phyloP scores from a whole-genome alignment of 352 stramenopile species.

The Globisporangium iwayamae region DNA sequence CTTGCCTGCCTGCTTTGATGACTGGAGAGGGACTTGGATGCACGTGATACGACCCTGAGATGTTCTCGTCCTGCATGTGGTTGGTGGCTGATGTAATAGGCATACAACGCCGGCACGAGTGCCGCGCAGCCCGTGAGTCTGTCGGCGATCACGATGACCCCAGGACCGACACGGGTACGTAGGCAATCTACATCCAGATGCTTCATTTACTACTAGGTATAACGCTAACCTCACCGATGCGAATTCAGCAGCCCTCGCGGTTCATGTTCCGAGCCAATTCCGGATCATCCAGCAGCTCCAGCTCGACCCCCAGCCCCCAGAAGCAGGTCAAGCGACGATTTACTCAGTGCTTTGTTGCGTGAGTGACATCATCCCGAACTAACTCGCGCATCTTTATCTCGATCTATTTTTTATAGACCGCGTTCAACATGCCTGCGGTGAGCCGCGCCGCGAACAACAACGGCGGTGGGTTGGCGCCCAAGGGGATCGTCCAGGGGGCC shows the following conservation, averaged over 20 bases:
- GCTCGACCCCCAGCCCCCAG: background rate
- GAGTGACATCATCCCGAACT: background rate
- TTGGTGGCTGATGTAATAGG: too few relatives aligned
- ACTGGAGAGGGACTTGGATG: too few relatives aligned
- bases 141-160: conserved; percentile 6
- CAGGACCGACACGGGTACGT: conserved; percentile 3
- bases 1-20: too few relatives aligned
- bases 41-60: too few relatives aligned
- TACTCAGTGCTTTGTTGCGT: background rate
- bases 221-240: background rate
- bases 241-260: background rate
- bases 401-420: conserved; percentile 16
- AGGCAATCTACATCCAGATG: too few relatives aligned
- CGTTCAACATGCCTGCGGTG: conserved; percentile 28
- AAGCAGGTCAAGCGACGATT: background rate
- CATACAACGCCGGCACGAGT: background rate
- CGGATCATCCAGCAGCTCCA: conserved; percentile 12
- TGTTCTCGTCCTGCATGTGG: too few relatives aligned
- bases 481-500: conserved; percentile 28
- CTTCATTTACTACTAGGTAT: background rate
- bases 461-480: conserved; percentile 21
- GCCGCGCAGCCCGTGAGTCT: background rate
- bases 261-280: conserved; percentile 8
- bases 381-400: background rate
- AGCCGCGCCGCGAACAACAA: conserved; percentile 13